Evolutionary conservation across 768 basidiomycete species (phyloP).

Genomic region (Glaciozyma martinii): DNA sequence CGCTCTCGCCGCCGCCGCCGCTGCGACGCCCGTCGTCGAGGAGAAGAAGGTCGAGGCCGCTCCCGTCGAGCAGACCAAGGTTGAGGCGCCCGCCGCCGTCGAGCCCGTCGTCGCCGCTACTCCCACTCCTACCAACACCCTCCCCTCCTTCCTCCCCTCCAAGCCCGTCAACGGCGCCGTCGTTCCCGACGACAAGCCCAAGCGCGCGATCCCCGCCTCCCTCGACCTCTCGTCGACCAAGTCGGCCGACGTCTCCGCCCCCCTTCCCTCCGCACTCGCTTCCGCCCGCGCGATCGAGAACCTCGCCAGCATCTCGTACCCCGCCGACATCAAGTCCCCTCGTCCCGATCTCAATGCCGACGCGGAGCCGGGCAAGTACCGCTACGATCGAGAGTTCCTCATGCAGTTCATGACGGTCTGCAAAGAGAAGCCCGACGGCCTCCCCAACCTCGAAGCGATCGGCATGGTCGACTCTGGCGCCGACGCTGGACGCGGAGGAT

Average conservation of each 20-base stretch:
- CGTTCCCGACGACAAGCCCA: background rate
- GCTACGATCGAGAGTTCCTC: conserved; percentile 95
- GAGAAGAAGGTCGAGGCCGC: conserved; percentile 7
- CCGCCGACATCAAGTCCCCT: conserved; percentile 72
- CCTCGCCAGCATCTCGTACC: conserved; percentile 66
- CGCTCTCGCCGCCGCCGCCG: background rate
- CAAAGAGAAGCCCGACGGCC: conserved; percentile 84
- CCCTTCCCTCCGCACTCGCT: conserved; percentile 44
- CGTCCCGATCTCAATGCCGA: conserved; percentile 72
- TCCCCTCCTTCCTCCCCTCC: conserved; percentile 28
- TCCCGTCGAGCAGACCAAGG: conserved; percentile 3
- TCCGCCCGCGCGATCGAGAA: conserved; percentile 80
- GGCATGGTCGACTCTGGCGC: conserved; percentile 57
- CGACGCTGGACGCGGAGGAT: conserved; percentile 30
- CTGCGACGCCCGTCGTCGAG: conserved; percentile 3
- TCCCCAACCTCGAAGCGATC: conserved; percentile 80
- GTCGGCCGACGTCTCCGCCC: background rate
- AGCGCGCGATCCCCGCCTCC: background rate
- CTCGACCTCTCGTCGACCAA: background rate
- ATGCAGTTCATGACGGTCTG: conserved; percentile 92
- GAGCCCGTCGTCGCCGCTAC: conserved; percentile 19
- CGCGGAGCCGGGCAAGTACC: conserved; percentile 81
- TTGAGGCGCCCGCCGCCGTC: conserved; percentile 23
- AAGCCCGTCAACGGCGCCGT: conserved; percentile 17
- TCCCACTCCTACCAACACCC: conserved; percentile 11